Base-by-base conservation (phyloP, 306 rosid genomes). In the Psophocarpus tetragonolobus region DNA sequence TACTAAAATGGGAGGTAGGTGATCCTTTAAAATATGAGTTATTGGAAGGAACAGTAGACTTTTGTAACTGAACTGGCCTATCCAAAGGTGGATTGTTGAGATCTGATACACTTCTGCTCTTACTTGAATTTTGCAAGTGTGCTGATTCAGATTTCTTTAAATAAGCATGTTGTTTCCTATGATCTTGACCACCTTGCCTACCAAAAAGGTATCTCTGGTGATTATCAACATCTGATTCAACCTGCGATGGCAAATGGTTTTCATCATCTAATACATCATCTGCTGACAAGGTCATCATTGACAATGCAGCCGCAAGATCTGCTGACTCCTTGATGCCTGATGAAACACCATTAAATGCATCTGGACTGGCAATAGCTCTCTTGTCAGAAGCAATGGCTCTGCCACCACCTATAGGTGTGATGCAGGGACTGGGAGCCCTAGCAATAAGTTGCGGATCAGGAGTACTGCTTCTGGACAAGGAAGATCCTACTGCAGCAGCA, bases 361-460 rank as follows among this genome's bases (percentile, higher is more conserved):
- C 90, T 32, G 97, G 84, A 80, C 89, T 84, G 17, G 88, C n/a
- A 27, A 87, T 62, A 69, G 86, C 82, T 81, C 97, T 92, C 87
- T 89, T 95, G n/a, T 92, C 97, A 9, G 84, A 62, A 56, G 90
- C 73, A 71, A 70, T 65, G 63, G 35, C 84, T 86, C 99, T 87
- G 14, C 97, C 97, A 5, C 91, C 92, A 51, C 99, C 99, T 73
- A 95, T 92, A 53, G 99, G 97, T 27, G 96, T 87, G 76, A 80
- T 88, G 54, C 97, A 95, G 51, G 98, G 98, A 85, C 99, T 92
- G 35, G 99, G 94, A 75, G 97, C 96, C 85, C 99, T 89, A 61
- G 94, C 89, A 78, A 91, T 85, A 71, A 80, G 68, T 66, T 92
- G 99, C 3, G 97, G 92, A 83, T 95, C 99, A 35, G 99, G 99